These are phyloP conservation scores for Fomitopsis schrenkii DNA, from an alignment of 1,284 basidiomycete species.

Conservation along the genomic window DNA sequence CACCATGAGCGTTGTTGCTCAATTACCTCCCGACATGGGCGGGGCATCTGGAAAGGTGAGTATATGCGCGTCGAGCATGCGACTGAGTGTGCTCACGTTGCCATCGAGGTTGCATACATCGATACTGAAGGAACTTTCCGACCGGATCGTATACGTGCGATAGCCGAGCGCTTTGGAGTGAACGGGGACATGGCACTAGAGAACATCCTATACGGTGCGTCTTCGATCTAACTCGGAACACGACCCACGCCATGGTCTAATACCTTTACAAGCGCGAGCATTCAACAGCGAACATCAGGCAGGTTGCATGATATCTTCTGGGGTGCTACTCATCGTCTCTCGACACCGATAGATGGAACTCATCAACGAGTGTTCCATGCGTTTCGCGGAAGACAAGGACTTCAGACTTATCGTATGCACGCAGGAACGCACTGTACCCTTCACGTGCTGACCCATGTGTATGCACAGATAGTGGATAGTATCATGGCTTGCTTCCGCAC, in stretches of 20 bases:
- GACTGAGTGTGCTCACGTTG: too few relatives aligned
- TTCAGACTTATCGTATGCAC: conserved; percentile 61
- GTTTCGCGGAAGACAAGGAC: conserved; percentile 82
- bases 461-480: conserved; percentile 78
- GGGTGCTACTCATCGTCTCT: background rate
- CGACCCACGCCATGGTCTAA: background rate
- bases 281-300: conserved; percentile 89
- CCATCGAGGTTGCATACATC: conserved; percentile 78
- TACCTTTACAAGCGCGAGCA: conserved; percentile 57
- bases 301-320: background rate
- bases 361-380: conserved; percentile 79
- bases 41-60: conserved; percentile 83
- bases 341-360: conserved; percentile 65
- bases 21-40: conserved; percentile 85
- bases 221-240: background rate
- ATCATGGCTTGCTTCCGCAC: conserved; percentile 96
- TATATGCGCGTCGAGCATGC: conserved; percentile 7
- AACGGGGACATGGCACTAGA: conserved; percentile 84
- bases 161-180: conserved; percentile 89
- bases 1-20: conserved; percentile 86
- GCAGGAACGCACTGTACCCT: background rate
- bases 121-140: conserved; percentile 96
- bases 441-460: background rate
- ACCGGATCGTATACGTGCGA: conserved; percentile 84
- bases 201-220: conserved; percentile 76